A percentile compares a stretch with the other conserved stretches of the same genome.
Conservation (phyloP, 106 monocot genomes). For the Posidonia australis region DNA sequence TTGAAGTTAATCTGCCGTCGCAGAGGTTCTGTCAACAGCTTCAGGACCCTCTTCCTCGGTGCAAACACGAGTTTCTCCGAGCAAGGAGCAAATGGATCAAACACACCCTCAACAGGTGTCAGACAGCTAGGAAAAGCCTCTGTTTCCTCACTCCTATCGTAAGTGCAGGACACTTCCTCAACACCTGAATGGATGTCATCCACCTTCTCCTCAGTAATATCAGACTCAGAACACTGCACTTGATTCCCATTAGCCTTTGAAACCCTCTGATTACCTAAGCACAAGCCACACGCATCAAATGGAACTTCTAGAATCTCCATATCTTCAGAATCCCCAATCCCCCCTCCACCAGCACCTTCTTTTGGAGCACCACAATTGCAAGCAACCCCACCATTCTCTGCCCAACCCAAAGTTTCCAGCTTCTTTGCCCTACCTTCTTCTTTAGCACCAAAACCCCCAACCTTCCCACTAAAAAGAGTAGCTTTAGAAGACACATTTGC, state of each 20-base stretch:
- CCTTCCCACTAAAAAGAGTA: neutral
- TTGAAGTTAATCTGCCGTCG: constrained; percentile 36
- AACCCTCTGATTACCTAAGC: neutral
- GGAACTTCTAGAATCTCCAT: neutral
- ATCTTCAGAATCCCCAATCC: neutral
- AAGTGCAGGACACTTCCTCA: neutral
- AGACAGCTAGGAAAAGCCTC: constrained; percentile 11
- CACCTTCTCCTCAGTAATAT: neutral
- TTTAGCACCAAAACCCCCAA: neutral
- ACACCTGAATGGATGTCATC: neutral
- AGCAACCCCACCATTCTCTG: neutral
- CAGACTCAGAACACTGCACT: neutral
- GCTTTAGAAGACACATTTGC: too few species aligned
- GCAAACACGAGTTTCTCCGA: constrained; percentile 42
- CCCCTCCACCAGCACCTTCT: neutral
- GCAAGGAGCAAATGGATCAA: constrained; percentile 66
- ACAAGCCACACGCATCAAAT: neutral
- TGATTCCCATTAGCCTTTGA: neutral
- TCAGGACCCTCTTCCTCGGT: constrained; percentile 44
- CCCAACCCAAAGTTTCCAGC: neutral
- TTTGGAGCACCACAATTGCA: neutral
- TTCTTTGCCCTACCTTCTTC: neutral
- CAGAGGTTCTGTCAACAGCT: constrained; percentile 9
- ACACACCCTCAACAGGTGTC: constrained; percentile 43
- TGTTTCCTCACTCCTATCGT: constrained; percentile 18